Evolutionary conservation across 2,329 filamentous ascomycete genomes (phyloP).

Genomic region (Apiospora malaysiana): DNA sequence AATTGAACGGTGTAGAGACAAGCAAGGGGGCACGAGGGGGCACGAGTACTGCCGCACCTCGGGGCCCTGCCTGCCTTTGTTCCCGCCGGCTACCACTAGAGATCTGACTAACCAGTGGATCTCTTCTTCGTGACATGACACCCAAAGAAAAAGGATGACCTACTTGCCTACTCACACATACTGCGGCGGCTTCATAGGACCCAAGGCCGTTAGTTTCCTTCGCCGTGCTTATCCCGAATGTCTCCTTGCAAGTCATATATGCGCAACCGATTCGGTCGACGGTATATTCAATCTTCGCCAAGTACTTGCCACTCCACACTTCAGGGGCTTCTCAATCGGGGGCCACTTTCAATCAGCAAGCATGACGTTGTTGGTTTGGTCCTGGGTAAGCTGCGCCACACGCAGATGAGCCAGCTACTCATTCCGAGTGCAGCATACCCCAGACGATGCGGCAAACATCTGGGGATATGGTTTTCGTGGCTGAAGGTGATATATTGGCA

Average conservation of each 20-base stretch:
- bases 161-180: neutral
- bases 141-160: too few relatives aligned
- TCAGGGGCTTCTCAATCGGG: neutral
- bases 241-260: neutral
- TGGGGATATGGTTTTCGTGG: neutral
- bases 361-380: neutral
- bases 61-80: neutral
- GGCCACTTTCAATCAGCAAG: neutral
- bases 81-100: slow-evolving; percentile 1
- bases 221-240: neutral
- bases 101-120: slow-evolving; percentile 9
- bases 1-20: slow-evolving; percentile 9
- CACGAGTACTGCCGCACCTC: neutral
- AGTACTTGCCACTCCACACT: neutral
- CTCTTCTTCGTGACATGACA: neutral
- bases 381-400: neutral
- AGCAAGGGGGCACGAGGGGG: neutral
- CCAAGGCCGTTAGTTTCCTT: neutral
- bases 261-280: neutral
- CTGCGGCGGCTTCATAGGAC: neutral
- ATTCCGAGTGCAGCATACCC: neutral
- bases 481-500: neutral
- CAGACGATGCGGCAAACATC: neutral
- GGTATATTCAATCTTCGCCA: neutral
- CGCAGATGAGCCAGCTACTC: neutral